Percentiles rank a stretch among this genome's conserved stretches.
Conservation (phyloP, 805 yeast species). For the Metschnikowia lunata region DNA sequence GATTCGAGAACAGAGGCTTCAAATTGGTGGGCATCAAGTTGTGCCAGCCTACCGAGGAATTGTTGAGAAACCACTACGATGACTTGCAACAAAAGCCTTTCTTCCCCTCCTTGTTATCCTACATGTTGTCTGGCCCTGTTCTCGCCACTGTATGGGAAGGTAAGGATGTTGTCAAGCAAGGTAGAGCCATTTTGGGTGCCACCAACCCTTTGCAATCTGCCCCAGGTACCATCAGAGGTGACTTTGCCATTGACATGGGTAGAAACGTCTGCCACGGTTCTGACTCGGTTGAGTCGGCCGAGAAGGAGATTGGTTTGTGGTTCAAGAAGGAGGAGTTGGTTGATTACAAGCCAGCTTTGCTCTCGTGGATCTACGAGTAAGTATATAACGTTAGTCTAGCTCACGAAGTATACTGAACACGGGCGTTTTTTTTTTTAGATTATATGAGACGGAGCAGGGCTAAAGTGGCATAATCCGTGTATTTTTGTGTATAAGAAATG, state of each 20-base stretch:
- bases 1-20: conserved; percentile 97
- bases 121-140: conserved; percentile 98
- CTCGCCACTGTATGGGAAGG: conserved; percentile 99
- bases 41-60: conserved; percentile 77
- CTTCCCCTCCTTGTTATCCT: conserved; percentile 92
- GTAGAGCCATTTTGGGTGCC: conserved; percentile 96
- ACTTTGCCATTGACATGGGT: conserved; percentile 97
- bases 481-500: too few relatives aligned
- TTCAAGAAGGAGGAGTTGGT: conserved; percentile 95
- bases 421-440: too few relatives aligned
- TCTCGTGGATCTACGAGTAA: conserved; percentile 94
- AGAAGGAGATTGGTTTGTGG: conserved; percentile 95
- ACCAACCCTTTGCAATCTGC: conserved; percentile 96
- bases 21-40: conserved; percentile 95
- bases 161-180: conserved; percentile 98
- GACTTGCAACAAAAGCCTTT: conserved; percentile 95
- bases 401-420: too few relatives aligned
- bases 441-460: too few relatives aligned
- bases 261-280: conserved; percentile 99
- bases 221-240: conserved; percentile 99
- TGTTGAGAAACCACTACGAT: conserved; percentile 89
- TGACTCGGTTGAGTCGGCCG: conserved; percentile 96
- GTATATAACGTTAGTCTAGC: conserved; percentile 1
- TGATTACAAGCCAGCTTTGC: conserved; percentile 81
- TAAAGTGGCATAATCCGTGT: too few relatives aligned